Percentiles rank a stretch among this genome's conserved stretches.
Conservation (phyloP, 2,329 filamentous ascomycete species). For the Cladosporium sp. region DNA sequence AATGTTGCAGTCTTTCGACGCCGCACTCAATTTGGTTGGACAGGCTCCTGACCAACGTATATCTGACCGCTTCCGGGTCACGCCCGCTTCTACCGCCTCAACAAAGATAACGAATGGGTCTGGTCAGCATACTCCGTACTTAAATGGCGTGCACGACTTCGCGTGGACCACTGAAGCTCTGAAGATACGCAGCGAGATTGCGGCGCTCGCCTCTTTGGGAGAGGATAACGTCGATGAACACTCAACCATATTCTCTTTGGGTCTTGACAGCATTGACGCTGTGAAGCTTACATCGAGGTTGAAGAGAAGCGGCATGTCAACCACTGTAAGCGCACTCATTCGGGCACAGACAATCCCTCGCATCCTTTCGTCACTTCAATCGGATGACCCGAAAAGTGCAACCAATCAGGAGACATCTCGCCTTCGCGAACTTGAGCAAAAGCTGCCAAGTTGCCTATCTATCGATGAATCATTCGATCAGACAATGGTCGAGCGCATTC, state of each 20-base stretch:
- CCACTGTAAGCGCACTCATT: slow-evolving; percentile 78
- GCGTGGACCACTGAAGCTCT: slow-evolving; percentile 59
- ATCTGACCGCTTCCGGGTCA: slow-evolving; percentile 18
- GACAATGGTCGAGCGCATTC: slow-evolving; percentile 54
- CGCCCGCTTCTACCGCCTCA: neutral
- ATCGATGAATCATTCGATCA: slow-evolving; percentile 18
- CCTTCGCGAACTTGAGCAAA: slow-evolving; percentile 6
- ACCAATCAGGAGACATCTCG: slow-evolving; percentile 13
- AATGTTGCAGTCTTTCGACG: slow-evolving; percentile 48
- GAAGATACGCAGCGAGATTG: slow-evolving; percentile 62
- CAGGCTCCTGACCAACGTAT: slow-evolving; percentile 33
- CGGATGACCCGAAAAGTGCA: slow-evolving; percentile 10
- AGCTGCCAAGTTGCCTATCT: slow-evolving; percentile 14
- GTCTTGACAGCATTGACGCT: slow-evolving; percentile 87
- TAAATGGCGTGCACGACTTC: slow-evolving; percentile 45
- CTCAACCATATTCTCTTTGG: slow-evolving; percentile 75
- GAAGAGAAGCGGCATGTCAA: slow-evolving; percentile 57
- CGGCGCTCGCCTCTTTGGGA: slow-evolving; percentile 58
- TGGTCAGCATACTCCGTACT: slow-evolving; percentile 3
- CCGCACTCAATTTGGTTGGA: slow-evolving; percentile 40
- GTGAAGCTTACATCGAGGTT: slow-evolving; percentile 79
- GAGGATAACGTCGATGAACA: slow-evolving; percentile 54
- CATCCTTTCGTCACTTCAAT: slow-evolving; percentile 49
- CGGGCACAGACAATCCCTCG: slow-evolving; percentile 65
- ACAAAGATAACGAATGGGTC: neutral